Evolutionary conservation across 2,329 filamentous ascomycete species (phyloP), one percentile per base, ranked within the genome.

Genomic region (Alternaria atra): DNA sequence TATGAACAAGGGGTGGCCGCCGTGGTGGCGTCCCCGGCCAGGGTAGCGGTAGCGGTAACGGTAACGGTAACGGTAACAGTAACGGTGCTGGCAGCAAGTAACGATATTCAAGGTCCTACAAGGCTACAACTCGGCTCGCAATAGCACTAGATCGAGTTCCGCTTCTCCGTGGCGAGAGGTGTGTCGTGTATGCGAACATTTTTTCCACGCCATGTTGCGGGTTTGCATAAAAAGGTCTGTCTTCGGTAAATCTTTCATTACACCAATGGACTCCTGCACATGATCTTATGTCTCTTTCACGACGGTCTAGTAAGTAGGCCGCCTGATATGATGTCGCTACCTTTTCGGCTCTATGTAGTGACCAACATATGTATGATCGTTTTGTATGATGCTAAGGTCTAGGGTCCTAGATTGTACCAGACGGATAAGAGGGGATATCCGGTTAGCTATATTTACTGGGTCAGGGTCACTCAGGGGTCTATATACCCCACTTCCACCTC

Each of bases 21-120:
- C 64, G 61, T 17, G 66, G 54, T 17, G 64, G 35, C 17, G 32
- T 68, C 6, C 59, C 62, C 4, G 17, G 29, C 4, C 56, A 63
- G 17, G 57, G 57, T 23, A 50, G 40, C 12, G 34, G 50, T 35
- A 34, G 32, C 12, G 64, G 23, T 10, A 25, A 32, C 10, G 15
- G 12, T 43, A 23, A 5, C 10, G 17, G 17, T 40, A n/a, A n/a
- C 12, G 64, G 23, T 10, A 25, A 32, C 10, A 20, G 12, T 43
- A 23, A 5, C 10, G 17, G 17, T 40, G 23, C 37, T 23, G 37
- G 10, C 17, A 40, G 17, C 46, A 48, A 48, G 46, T 48, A 25
- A 34, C 20, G 29, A 35, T 2, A 1, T 48, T 12, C 25, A 20
- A 15, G 20, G 17, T 4, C 15, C n/a, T 3, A 15, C 5, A 23